Evolutionary conservation across 23 red algal species (phyloP).

Genomic region (Gracilaria vermiculophylla): DNA sequence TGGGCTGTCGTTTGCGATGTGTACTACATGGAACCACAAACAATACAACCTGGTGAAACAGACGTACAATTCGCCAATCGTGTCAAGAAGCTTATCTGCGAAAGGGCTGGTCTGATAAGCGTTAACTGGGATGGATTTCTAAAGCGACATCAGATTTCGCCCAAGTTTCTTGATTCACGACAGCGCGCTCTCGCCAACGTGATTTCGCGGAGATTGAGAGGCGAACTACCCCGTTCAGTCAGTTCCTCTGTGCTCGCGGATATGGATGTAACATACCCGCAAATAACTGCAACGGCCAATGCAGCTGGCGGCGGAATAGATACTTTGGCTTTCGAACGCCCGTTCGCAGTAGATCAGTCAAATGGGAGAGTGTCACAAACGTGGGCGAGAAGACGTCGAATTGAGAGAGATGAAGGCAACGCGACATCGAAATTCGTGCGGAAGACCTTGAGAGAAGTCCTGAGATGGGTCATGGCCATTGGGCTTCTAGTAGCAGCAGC

Average conservation of each 20-base stretch:
- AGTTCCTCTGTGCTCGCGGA: constrained; percentile 38
- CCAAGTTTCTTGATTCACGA: constrained; percentile 86
- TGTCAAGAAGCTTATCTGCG: constrained; percentile 74
- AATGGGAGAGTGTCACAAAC: neutral
- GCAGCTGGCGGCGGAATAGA: constrained; percentile 31
- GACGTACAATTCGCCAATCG: constrained; percentile 81
- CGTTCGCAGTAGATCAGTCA: neutral
- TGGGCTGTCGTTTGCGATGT: constrained; percentile 98
- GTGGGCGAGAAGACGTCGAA: constrained; percentile 10
- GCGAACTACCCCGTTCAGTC: constrained; percentile 30
- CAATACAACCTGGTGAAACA: constrained; percentile 52
- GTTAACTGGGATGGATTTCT: constrained; percentile 95
- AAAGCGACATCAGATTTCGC: constrained; percentile 90
- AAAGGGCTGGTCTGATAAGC: constrained; percentile 77
- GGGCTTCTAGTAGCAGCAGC: constrained; percentile 31
- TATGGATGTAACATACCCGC: constrained; percentile 14
- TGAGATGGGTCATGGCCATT: constrained; percentile 43
- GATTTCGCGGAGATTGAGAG: constrained; percentile 37
- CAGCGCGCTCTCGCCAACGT: constrained; percentile 65
- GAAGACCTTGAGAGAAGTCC: neutral
- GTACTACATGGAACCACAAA: constrained; percentile 84
- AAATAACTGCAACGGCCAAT: constrained; percentile 12
- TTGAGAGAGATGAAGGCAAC: neutral
- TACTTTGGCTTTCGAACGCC: constrained; percentile 22
- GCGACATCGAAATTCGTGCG: constrained; percentile 4